Base-by-base conservation (phyloP, 1,284 basidiomycete genomes). In the Schizophyllum amplum region DNA sequence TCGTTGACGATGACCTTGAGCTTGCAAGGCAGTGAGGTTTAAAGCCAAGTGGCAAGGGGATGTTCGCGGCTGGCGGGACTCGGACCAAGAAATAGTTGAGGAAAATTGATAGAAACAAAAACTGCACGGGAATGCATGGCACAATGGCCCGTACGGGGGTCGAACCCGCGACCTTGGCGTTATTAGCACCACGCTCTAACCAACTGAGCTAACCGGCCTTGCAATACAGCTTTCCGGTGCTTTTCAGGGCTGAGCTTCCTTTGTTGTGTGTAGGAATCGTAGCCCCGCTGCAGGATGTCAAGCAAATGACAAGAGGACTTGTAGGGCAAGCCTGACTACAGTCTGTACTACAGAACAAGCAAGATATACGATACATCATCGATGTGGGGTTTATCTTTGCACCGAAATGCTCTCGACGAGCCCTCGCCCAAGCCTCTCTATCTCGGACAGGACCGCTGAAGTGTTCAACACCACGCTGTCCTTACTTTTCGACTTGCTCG, bases 391-490 rank as follows among this genome's bases (percentile, higher is more conserved):
- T n/a, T n/a, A n/a, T n/a, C n/a, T n/a, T n/a, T 73, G 71, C 7
- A 75, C 63, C 1, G 64, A 69, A 50, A 87, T 75, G 50, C 68
- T 72, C 60, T 71, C 76, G 1, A 98, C 72, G 49, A 98, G 66
- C 0, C 90, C 90, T 24, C 75, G 66, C 1, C 93, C 94, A 55
- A 98, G 66, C 46, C 94, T 75, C 66, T 86, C 79, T 48, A 98
- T 84, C 33, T 42, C 33, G 33, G 33, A 42, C 33, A 42, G 33
- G 3, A 42, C 33, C 3, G 33, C 33, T 9, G 33, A 3, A 42
- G 33, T 42, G 7, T 42, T 42, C 33, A 42, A 9, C 3, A 42
- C 33, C 33, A 42, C 33, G 33, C 13, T 42, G 17, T 42, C 33
- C 17, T 42, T 42, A 2, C 33, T 17, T 17, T 42, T 42, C 33